Evolutionary conservation across 768 basidiomycete species (phyloP).

Genomic region (Rhodotorula diobovata): DNA sequence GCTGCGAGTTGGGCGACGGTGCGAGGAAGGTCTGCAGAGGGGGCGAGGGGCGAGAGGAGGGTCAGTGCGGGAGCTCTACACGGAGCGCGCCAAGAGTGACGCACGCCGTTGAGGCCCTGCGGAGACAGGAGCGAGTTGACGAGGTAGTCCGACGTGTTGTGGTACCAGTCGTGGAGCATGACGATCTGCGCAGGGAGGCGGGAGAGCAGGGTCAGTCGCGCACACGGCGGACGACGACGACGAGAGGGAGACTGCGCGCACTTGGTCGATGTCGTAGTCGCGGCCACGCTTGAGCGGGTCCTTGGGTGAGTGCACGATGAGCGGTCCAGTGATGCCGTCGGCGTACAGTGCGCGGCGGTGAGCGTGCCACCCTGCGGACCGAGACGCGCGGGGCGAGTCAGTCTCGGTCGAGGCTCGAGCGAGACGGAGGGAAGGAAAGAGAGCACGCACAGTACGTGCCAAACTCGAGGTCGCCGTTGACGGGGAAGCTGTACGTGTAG

Average conservation of each 20-base stretch:
- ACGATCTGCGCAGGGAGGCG: conserved; percentile 1
- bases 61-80: not conserved
- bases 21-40: not conserved
- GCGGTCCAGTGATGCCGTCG: conserved; percentile 39
- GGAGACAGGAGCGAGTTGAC: conserved; percentile 26
- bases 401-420: not conserved
- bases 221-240: not conserved
- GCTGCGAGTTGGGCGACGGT: conserved; percentile 7
- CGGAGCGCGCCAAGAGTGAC: not conserved
- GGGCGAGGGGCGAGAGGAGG: not conserved
- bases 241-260: not conserved
- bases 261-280: conserved; percentile 43
- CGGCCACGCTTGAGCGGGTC: conserved; percentile 41
- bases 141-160: conserved; percentile 26
- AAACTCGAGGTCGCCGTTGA: conserved; percentile 21
- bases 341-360: conserved; percentile 40
- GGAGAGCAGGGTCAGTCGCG: not conserved
- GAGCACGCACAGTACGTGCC: not conserved
- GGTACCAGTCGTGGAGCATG: conserved; percentile 16
- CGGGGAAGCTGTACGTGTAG: conserved; percentile 43
- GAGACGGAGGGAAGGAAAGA: not conserved
- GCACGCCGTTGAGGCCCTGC: conserved; percentile 33
- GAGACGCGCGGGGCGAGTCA: not conserved
- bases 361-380: conserved; percentile 37
- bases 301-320: conserved; percentile 20